phyloP scores from a whole-genome alignment of 352 stramenopile genomes.

The Phytopythium sindhum region DNA sequence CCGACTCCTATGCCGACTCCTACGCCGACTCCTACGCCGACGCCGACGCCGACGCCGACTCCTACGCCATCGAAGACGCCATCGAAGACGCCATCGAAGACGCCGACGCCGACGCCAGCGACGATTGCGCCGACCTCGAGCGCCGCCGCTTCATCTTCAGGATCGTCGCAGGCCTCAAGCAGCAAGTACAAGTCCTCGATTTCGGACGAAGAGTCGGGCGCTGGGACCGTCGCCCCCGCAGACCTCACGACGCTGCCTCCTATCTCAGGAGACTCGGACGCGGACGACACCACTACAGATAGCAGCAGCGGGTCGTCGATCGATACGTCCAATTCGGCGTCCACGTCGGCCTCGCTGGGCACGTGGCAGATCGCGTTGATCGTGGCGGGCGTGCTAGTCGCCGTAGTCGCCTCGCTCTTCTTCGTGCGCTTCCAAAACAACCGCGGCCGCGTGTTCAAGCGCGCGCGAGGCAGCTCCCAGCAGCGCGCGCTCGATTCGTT shows the following conservation, averaged over 20 bases:
- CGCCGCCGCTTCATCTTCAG: conserved; percentile 7
- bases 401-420: conserved; percentile 48
- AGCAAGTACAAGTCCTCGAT: neutral
- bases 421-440: conserved; percentile 49
- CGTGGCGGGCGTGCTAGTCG: conserved; percentile 38
- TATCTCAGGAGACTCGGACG: conserved; percentile 20
- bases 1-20: conserved; percentile 5
- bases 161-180: conserved; percentile 6
- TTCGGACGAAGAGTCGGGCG: conserved; percentile 9
- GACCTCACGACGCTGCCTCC: conserved; percentile 30
- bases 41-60: conserved; percentile 10
- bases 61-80: conserved; percentile 3
- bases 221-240: conserved; percentile 10
- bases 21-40: conserved; percentile 8
- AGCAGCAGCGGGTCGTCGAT: conserved; percentile 12
- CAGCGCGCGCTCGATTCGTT: conserved; percentile 50
- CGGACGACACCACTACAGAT: conserved; percentile 7
- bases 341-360: conserved; percentile 19
- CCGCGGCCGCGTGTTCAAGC: conserved; percentile 19
- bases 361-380: conserved; percentile 40
- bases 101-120: conserved; percentile 11
- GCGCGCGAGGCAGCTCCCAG: conserved; percentile 29
- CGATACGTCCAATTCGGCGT: conserved; percentile 16
- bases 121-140: conserved; percentile 9
- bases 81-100: conserved; percentile 9